These are phyloP conservation scores for Atkinsonella texensis DNA, from an alignment of 2,329 filamentous ascomycete genomes.

Conservation along the genomic window DNA sequence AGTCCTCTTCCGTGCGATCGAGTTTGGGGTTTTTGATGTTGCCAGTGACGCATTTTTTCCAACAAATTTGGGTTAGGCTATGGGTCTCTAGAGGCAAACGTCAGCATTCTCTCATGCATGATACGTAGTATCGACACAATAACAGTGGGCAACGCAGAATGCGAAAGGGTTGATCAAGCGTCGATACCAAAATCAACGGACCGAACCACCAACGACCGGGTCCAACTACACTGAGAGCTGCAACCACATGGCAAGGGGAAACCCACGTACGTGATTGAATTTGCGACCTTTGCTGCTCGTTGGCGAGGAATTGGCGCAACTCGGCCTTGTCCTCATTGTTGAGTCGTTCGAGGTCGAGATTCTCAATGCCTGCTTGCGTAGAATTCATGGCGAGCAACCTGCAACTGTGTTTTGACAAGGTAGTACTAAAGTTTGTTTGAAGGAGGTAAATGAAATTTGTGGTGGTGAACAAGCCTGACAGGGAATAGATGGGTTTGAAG, in stretches of 20 bases:
- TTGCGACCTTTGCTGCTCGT: constrained; percentile 75
- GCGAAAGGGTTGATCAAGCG: too few species aligned
- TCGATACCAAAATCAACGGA: not conserved
- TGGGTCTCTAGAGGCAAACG: constrained; percentile 34
- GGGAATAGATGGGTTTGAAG: not conserved
- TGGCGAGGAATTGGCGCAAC: constrained; percentile 72
- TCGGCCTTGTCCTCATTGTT: constrained; percentile 75
- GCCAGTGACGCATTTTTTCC: constrained; percentile 81
- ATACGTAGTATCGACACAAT: constrained; percentile 1
- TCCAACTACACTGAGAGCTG: not conserved
- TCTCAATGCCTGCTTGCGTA: constrained; percentile 28
- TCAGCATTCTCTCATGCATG: constrained; percentile 8
- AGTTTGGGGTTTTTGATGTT: constrained; percentile 60
- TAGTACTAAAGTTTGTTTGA: not conserved
- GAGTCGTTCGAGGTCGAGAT: constrained; percentile 60
- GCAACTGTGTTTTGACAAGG: not conserved
- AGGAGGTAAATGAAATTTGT: not conserved
- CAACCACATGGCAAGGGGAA: not conserved
- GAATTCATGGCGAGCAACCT: constrained; percentile 20
- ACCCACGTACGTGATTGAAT: constrained; percentile 39
- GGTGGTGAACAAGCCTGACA: not conserved
- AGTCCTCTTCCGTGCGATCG: constrained; percentile 67
- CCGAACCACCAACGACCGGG: not conserved
- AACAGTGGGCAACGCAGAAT: too few species aligned
- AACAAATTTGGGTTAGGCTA: constrained; percentile 63